phyloP scores from a whole-genome alignment of 306 rosid genomes.

The Chamaecrista fasciculata region DNA sequence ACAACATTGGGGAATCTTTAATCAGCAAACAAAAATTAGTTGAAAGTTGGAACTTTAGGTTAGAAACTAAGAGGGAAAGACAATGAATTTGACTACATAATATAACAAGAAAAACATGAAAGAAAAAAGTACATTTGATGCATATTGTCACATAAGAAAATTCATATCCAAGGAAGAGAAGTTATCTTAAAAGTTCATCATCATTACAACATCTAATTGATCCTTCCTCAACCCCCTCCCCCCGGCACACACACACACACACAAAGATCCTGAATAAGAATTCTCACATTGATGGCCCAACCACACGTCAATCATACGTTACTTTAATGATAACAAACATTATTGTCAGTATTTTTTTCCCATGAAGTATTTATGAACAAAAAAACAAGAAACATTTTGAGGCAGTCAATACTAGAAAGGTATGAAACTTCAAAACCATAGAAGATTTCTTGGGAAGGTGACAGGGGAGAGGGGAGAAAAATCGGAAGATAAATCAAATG shows the following conservation, averaged over 20 bases:
- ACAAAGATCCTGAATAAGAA: neutral
- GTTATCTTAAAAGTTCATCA: slow-evolving; percentile 4
- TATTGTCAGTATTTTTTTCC: neutral
- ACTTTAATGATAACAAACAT: neutral
- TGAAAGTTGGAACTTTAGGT: slow-evolving; percentile 4
- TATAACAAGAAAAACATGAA: neutral
- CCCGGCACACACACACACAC: neutral
- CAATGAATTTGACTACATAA: slow-evolving; percentile 20
- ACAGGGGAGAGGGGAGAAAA: neutral
- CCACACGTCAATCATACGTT: slow-evolving; percentile 4
- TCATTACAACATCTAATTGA: neutral
- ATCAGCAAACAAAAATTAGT: slow-evolving; percentile 12
- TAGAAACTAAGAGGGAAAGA: slow-evolving; percentile 13
- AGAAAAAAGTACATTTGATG: neutral
- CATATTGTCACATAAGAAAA: slow-evolving; percentile 15
- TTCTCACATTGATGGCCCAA: slow-evolving; percentile 9
- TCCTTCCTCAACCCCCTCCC: no score
- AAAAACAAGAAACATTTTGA: neutral
- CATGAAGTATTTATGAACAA: no score
- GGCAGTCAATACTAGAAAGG: slow-evolving; percentile 7
- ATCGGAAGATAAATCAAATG: slow-evolving; percentile 13
- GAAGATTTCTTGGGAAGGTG: neutral
- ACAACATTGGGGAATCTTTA: neutral
- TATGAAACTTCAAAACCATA: neutral
- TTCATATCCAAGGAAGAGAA: slow-evolving; percentile 22